A percentile compares a stretch with the other conserved stretches of the same genome.
phyloP scores from a whole-genome alignment of 805 yeast species.

The Zygosaccharomyces pseudorouxii region DNA sequence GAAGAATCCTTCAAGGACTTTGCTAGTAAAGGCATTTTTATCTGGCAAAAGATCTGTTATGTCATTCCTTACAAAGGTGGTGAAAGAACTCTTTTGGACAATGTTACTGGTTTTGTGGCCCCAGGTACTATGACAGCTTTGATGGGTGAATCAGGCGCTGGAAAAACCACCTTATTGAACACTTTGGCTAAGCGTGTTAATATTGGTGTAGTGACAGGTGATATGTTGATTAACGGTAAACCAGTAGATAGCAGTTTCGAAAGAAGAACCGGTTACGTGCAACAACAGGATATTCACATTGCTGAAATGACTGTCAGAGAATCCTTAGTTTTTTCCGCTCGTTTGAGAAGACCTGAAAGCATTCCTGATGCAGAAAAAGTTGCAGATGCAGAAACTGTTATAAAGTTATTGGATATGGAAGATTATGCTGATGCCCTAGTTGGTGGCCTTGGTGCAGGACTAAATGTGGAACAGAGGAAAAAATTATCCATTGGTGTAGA shows the following conservation, averaged over 20 bases:
- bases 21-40: slow-evolving; percentile 30
- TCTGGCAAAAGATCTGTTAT: slow-evolving; percentile 35
- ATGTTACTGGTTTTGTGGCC: slow-evolving; percentile 42
- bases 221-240: slow-evolving; percentile 50
- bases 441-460: slow-evolving; percentile 41
- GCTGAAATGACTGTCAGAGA: slow-evolving; percentile 35
- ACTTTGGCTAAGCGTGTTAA: slow-evolving; percentile 48
- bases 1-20: slow-evolving; percentile 24
- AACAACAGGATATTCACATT: slow-evolving; percentile 52
- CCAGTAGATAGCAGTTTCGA: slow-evolving; percentile 47
- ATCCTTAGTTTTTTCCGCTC: slow-evolving; percentile 45
- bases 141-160: slow-evolving; percentile 66
- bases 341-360: slow-evolving; percentile 47
- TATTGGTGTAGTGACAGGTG: slow-evolving; percentile 53
- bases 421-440: slow-evolving; percentile 51
- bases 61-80: slow-evolving; percentile 36
- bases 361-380: slow-evolving; percentile 37
- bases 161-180: slow-evolving; percentile 55
- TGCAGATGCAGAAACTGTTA: slow-evolving; percentile 50
- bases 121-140: slow-evolving; percentile 59
- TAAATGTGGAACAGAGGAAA: slow-evolving; percentile 43
- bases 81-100: slow-evolving; percentile 49
- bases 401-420: slow-evolving; percentile 47
- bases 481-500: slow-evolving; percentile 45
- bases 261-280: slow-evolving; percentile 53